Conservation (phyloP, 139 green algal genomes). For the Pleodorina starrii region DNA sequence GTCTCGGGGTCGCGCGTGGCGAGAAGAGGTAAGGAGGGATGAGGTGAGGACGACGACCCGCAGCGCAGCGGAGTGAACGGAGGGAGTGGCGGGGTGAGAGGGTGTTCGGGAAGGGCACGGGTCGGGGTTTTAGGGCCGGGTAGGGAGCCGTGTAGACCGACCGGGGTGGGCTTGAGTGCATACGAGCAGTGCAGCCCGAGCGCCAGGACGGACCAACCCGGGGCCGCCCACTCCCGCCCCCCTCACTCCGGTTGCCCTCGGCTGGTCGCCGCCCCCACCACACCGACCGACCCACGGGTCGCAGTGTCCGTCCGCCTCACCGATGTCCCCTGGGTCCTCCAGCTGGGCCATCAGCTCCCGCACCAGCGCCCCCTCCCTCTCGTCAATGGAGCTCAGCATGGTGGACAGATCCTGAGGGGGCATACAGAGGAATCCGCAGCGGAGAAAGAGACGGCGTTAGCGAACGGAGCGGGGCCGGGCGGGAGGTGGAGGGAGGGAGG, state of each 20-base stretch:
- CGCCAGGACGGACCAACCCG: no score
- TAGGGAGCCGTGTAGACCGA: not conserved
- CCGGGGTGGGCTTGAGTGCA: not conserved
- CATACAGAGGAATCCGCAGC: not conserved
- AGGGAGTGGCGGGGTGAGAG: no score
- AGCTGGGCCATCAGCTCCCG: not conserved
- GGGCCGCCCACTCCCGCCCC: no score
- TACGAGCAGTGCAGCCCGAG: not conserved
- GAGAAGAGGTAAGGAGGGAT: no score
- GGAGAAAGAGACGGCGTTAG: no score
- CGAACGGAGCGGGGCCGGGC: no score
- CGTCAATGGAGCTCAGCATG: constrained; percentile 12
- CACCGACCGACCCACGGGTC: not conserved
- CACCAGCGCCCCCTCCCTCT: not conserved
- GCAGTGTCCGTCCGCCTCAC: not conserved
- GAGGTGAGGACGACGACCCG: no score
- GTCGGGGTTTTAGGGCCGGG: not conserved
- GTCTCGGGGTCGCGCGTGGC: no score
- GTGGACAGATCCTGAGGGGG: not conserved
- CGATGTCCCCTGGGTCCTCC: constrained; percentile 26
- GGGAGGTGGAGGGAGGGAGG: no score
- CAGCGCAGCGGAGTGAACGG: no score
- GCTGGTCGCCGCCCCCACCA: not conserved
- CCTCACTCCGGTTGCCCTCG: no score
- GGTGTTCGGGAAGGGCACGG: no score